Base-by-base conservation (phyloP, 73 alveolate species). In the Breviolum minutum region DNA sequence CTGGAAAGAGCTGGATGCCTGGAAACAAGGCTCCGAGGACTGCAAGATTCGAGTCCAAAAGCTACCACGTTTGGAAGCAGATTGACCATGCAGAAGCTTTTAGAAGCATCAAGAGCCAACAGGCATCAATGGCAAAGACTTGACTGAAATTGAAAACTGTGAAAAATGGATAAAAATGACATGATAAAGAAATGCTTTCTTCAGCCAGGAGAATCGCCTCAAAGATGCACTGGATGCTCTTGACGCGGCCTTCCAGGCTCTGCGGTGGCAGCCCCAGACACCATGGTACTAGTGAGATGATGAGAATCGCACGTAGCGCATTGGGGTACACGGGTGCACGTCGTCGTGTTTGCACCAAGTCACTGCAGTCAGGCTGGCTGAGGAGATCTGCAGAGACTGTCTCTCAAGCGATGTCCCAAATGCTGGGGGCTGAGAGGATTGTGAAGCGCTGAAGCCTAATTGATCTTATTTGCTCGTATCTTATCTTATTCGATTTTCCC, bases 11-110 rank as follows among this genome's bases (percentile, higher is more conserved):
- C 32, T 85, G 24, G 94, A 85, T 85, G 94, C 94, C 62, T 62
- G 76, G 94, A 85, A 61, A 29, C 94, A 85, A 26, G 62, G 30
- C 79, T 85, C 94, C 11, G 94, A 85, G 94, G 94, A 85, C 79
- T 14, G 10, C 24, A 27, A 26, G 29, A 12, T 12, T 71, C 29
- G 81, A 12, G 29, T 20, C 32, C 54, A 40, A 40, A 40, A 40
- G 54, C 54, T 40, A 3, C 5, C 54, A 40, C n/a, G n/a, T n/a
- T 66, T 66, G 77, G 77, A 68, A 14, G 17, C n/a, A 68, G 77
- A 14, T 22, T 2, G n/a, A 9, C 63, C 19, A 66, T 66, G 74
- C 74, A 27, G 22, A 77, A 27, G 63, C 63, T 6, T 77, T 8
- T 9, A 30, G 22, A 10, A 9, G 60, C 86, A 30, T 6, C 13